These are phyloP conservation scores for Paramecium pentaurelia DNA, from an alignment of 73 alveolate species.

Conservation along the genomic window DNA sequence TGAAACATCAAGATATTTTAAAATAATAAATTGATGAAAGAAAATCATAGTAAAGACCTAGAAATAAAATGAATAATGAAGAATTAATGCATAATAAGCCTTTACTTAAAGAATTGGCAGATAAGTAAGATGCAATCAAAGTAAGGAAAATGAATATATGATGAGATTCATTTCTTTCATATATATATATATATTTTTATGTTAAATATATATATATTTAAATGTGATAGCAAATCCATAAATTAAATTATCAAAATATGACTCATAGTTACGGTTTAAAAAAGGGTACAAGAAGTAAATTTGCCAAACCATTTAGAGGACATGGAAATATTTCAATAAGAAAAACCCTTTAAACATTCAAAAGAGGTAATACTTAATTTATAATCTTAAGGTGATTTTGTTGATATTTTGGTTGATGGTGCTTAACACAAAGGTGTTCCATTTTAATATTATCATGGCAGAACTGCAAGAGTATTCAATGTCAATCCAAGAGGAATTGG, in stretches of 20 bases:
- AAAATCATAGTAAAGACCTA: slow-evolving; percentile 35
- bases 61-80: slow-evolving; percentile 52
- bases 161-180: neutral
- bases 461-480: slow-evolving; percentile 91
- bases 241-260: slow-evolving; percentile 65
- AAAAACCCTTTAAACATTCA: slow-evolving; percentile 78
- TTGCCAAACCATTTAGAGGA: slow-evolving; percentile 83
- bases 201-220: neutral
- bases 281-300: slow-evolving; percentile 91
- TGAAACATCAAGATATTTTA: slow-evolving; percentile 42
- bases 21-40: slow-evolving; percentile 58
- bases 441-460: slow-evolving; percentile 85
- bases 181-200: neutral
- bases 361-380: slow-evolving; percentile 75
- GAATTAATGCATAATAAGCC: slow-evolving; percentile 59
- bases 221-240: slow-evolving; percentile 38
- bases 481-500: slow-evolving; percentile 85
- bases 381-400: slow-evolving; percentile 77
- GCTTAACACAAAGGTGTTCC: slow-evolving; percentile 95
- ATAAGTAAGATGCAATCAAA: slow-evolving; percentile 27
- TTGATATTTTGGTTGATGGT: slow-evolving; percentile 90
- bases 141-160: slow-evolving; percentile 30
- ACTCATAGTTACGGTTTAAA: slow-evolving; percentile 92
- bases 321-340: slow-evolving; percentile 80
- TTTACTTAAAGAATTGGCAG: slow-evolving; percentile 50